Percentiles rank a stretch among this genome's conserved stretches.
These are phyloP conservation scores for Monosporascus ibericus DNA, from an alignment of 2,329 filamentous ascomycete species.

Conservation along the genomic window DNA sequence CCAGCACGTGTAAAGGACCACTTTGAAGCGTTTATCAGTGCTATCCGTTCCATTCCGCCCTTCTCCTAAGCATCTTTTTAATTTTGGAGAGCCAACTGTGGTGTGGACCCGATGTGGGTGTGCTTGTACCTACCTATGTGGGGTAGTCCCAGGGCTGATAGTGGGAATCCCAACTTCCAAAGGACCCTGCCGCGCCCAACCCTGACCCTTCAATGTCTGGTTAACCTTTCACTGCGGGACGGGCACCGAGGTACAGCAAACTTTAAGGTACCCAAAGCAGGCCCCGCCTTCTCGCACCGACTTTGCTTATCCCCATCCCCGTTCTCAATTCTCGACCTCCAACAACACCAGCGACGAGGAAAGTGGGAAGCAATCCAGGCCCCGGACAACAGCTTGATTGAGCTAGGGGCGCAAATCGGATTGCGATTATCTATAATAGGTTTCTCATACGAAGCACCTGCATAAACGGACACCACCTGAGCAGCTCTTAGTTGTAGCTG, in stretches of 20 bases:
- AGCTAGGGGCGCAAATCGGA: too few relatives aligned
- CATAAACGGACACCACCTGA: too few relatives aligned
- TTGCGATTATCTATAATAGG: too few relatives aligned
- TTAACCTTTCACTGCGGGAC: too few relatives aligned
- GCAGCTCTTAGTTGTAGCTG: too few relatives aligned
- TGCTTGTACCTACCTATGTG: neutral
- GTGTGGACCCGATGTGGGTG: neutral
- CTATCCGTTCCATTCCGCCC: neutral
- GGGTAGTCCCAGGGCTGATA: too few relatives aligned
- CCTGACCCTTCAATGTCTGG: neutral
- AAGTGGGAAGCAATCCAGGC: too few relatives aligned
- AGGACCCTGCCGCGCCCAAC: neutral
- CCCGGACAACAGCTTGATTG: too few relatives aligned
- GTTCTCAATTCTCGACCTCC: neutral
- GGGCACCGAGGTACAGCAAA: too few relatives aligned
- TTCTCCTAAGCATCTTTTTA: neutral
- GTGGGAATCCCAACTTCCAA: too few relatives aligned
- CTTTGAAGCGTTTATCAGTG: neutral
- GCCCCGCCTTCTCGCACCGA: neutral
- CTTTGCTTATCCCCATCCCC: neutral
- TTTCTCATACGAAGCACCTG: too few relatives aligned
- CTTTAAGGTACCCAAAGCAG: neutral
- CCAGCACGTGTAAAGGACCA: neutral
- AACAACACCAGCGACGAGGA: too few relatives aligned
- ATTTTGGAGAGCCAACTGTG: neutral